Conservation (phyloP, 306 rosid species). For the Aeschynomene evenia region DNA sequence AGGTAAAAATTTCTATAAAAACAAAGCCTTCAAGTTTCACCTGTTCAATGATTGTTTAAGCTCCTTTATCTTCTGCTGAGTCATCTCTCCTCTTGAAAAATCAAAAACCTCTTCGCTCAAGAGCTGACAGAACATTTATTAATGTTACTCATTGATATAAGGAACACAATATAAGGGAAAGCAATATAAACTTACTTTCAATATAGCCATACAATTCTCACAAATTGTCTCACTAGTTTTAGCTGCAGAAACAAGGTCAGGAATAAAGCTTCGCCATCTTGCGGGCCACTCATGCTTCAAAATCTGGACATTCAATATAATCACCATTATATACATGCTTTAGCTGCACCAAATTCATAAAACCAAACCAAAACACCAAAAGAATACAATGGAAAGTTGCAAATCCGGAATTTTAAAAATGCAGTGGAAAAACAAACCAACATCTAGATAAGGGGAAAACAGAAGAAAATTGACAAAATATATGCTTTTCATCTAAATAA, state of each 20-base stretch:
- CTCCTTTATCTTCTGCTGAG: constrained; percentile 55
- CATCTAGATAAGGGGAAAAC: not conserved
- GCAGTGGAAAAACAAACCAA: not conserved
- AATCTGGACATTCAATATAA: constrained; percentile 50
- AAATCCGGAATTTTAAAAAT: not conserved
- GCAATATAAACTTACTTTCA: constrained; percentile 56
- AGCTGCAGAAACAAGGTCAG: constrained; percentile 93
- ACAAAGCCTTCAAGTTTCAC: constrained; percentile 37
- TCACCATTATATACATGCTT: constrained; percentile 11
- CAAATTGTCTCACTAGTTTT: constrained; percentile 94
- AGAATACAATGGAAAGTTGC: not conserved
- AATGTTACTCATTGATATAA: constrained; percentile 10
- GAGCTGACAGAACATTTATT: constrained; percentile 34
- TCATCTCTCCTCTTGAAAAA: constrained; percentile 60
- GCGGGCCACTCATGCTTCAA: constrained; percentile 99
- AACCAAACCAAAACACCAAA: not conserved
- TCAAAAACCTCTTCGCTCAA: constrained; percentile 59
- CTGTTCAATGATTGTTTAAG: constrained; percentile 65
- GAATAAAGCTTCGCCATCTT: constrained; percentile 89
- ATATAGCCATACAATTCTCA: constrained; percentile 94
- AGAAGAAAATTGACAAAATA: not conserved
- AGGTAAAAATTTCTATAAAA: not conserved
- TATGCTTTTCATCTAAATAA: not conserved
- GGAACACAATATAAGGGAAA: constrained; percentile 8
- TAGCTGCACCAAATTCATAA: constrained; percentile 1